Conservation (phyloP, 768 basidiomycete species). For the Boletus sensibilis region DNA sequence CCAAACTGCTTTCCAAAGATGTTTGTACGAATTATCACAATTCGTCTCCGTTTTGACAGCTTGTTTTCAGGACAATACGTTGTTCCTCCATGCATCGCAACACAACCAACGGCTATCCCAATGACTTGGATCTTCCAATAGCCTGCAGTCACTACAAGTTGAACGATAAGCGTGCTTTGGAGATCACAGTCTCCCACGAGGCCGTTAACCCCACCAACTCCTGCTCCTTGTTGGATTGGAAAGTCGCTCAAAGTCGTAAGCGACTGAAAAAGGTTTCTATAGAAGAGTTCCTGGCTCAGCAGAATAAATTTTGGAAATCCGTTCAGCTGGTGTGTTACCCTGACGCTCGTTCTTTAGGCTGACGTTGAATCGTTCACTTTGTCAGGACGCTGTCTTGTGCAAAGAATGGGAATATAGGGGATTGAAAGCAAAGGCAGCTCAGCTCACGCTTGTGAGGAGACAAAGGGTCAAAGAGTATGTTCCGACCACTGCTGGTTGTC, state of each 20-base stretch:
- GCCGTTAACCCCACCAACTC: fast-evolving
- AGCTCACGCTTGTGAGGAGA: not conserved
- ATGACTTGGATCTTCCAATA: not conserved
- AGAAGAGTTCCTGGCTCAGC: not conserved
- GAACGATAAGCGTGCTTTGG: not conserved
- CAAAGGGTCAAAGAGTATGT: slow-evolving; percentile 5
- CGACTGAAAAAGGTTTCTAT: not conserved
- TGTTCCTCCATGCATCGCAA: too few relatives aligned
- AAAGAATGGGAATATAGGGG: not conserved
- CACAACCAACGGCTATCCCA: not conserved
- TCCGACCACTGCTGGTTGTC: not conserved
- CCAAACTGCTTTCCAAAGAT: slow-evolving; percentile 3
- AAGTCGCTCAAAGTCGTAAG: not conserved
- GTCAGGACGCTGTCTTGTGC: slow-evolving; percentile 9
- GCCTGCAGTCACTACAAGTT: not conserved
- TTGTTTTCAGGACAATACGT: slow-evolving; percentile 1
- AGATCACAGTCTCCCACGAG: not conserved
- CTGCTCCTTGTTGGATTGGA: slow-evolving; percentile 5
- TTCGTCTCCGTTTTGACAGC: not conserved
- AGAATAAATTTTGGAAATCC: not conserved
- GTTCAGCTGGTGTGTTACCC: slow-evolving; percentile 2
- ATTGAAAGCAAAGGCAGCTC: not conserved
- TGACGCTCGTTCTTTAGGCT: not conserved
- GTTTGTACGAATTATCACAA: not conserved
- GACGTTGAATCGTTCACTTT: not conserved